Conservation (phyloP, 1,284 basidiomycete species). For the Fomitopsis betulina region DNA sequence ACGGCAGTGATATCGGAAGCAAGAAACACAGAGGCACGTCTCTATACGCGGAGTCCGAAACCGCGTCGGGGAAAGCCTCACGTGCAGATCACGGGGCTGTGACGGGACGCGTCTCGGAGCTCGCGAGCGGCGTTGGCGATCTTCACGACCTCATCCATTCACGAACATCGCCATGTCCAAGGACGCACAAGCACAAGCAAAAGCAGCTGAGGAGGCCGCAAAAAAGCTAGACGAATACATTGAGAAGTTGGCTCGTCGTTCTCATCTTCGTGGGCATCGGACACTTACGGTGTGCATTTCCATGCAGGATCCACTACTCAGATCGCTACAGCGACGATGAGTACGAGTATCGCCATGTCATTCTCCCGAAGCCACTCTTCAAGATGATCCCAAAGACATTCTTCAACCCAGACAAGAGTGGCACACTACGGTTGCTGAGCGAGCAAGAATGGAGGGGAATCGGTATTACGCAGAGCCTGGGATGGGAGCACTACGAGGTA, state of each 20-base stretch:
- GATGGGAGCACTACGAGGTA: conserved; percentile 98
- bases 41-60: conserved; percentile 6
- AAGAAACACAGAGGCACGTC: background rate
- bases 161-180: conserved; percentile 16
- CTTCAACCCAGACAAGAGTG: conserved; percentile 73
- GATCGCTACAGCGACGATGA: conserved; percentile 80
- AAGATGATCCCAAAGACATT: conserved; percentile 84
- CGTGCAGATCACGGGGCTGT: conserved; percentile 15
- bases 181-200: conserved; percentile 18
- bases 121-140: background rate
- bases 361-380: conserved; percentile 83
- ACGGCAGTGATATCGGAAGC: background rate
- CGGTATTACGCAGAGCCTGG: conserved; percentile 92
- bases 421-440: conserved; percentile 76
- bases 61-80: conserved; percentile 3
- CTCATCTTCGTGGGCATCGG: conserved; percentile 1
- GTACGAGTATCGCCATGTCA: conserved; percentile 91
- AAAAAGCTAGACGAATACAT: conserved; percentile 58
- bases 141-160: background rate
- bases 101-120: conserved; percentile 15
- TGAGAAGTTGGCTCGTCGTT: conserved; percentile 24
- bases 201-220: conserved; percentile 23
- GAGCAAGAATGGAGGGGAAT: conserved; percentile 95
- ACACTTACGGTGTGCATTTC: conserved; percentile 13
- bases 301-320: conserved; percentile 73